Conservation (phyloP, 768 basidiomycete species). For the Mycena latifolia region DNA sequence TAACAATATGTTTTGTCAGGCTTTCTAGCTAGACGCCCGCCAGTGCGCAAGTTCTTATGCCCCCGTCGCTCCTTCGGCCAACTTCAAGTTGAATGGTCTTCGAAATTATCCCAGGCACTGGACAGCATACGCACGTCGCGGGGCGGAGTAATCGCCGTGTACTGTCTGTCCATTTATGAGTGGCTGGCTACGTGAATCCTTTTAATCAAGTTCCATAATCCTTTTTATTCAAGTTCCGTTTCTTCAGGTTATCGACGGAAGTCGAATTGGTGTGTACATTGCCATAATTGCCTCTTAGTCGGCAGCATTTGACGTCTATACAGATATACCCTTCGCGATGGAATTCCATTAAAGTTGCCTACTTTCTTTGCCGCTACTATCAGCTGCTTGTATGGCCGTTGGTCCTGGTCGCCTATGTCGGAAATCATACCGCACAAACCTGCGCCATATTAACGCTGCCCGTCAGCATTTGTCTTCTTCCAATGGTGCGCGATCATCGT, state of each 20-base stretch:
- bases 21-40: background rate
- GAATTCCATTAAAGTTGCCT: conserved; percentile 54
- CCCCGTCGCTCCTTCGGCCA: background rate
- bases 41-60: conserved; percentile 9
- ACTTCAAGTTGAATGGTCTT: conserved; percentile 17
- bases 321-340: conserved; percentile 52
- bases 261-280: background rate
- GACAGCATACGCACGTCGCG: conserved; percentile 41
- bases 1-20: background rate
- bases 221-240: background rate
- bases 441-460: conserved; percentile 47
- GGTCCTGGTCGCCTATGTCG: conserved; percentile 52
- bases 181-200: conserved; percentile 50
- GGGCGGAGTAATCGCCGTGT: conserved; percentile 49
- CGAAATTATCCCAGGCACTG: background rate
- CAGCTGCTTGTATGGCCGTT: conserved; percentile 51
- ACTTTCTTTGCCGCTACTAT: conserved; percentile 60
- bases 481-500: conserved; percentile 45
- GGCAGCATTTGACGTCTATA: background rate
- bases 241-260: background rate
- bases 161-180: conserved; percentile 47
- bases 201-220: background rate
- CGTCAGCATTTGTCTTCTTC: conserved; percentile 47
- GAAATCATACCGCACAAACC: conserved; percentile 45
- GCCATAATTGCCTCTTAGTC: background rate